phyloP scores from a whole-genome alignment of 306 rosid genomes.

The Morella rubra region DNA sequence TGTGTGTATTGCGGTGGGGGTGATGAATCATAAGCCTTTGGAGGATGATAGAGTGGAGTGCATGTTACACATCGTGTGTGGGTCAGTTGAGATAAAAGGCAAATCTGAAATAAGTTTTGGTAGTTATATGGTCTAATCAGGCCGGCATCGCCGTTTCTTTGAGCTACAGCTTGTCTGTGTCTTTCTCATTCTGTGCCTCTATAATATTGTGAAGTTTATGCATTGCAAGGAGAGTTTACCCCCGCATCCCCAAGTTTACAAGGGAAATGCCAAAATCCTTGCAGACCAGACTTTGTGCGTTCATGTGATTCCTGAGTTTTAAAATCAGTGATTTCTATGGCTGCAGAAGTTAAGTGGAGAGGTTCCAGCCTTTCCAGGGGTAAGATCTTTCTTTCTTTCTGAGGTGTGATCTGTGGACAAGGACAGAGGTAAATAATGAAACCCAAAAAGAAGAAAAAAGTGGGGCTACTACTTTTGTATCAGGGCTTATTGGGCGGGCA shows the following conservation, averaged over 20 bases:
- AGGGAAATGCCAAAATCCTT: no score
- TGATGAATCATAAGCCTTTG: no score
- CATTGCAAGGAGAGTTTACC: neutral
- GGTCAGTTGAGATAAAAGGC: constrained; percentile 3
- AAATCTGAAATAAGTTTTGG: constrained; percentile 9
- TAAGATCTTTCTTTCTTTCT: neutral
- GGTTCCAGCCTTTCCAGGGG: neutral
- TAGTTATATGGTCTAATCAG: constrained; percentile 27
- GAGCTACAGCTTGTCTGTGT: neutral
- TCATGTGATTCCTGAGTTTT: neutral
- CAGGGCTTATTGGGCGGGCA: constrained; percentile 15
- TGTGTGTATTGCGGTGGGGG: neutral
- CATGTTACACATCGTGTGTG: neutral
- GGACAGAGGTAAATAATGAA: constrained; percentile 25
- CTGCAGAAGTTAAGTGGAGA: constrained; percentile 16
- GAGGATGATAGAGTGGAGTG: neutral
- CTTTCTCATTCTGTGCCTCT: neutral
- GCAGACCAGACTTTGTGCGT: no score
- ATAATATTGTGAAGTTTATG: neutral
- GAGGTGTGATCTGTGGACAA: constrained; percentile 28
- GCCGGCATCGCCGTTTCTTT: neutral
- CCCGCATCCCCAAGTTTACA: no score
- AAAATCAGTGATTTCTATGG: constrained; percentile 36
- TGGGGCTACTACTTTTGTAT: constrained; percentile 8
- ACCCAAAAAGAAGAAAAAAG: constrained; percentile 13